Evolutionary conservation across 2,329 filamentous ascomycete species (phyloP), one percentile per base, ranked within the genome.

Genomic region (Colletotrichum salicis): DNA sequence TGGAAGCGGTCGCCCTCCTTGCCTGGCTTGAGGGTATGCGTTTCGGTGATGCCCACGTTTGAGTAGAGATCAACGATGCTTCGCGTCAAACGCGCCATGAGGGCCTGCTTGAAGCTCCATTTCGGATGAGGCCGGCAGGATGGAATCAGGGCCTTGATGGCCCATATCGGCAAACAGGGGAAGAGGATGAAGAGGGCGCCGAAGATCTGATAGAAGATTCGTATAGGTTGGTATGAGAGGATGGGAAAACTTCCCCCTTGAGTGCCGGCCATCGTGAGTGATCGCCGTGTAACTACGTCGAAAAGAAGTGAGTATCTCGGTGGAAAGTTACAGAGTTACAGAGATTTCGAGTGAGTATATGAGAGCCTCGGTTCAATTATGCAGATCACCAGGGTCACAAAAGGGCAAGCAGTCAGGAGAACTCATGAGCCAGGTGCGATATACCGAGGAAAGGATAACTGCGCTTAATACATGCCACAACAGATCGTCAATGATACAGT

Each of bases 1-100:
- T 75, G 73, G 51, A 77, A 77, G 27, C 77, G 74, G 70, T 76
- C 76, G 12, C 74, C 61, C 66, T 78, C 77, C 15, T 58, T 57
- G 13, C 76, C 75, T 7, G 72, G 73, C n/a, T 79, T 79, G 76
- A 80, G 71, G 19, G 54, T 58, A 33, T 70, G 55, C 3, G 24
- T 64, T 37, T 72, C 60, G 19, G 66, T 72, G 54, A 70, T 52
- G 24, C 66, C 70, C 19, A 72, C 37, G 19, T 64, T 61, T 2
- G 67, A 67, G 35, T 63, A 67, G 15, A 67, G 45, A 59, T 63
- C 51, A 56, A 63, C 58, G 2, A 67, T 35, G n/a, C 19, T 48
- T 33, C 65, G 65, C 51, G 65, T 67, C 31, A 67, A 27, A 11
- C 58, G 65, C 6, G 65, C 58, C 65, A 67, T 67, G 15, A 67